Evolutionary conservation across 2,329 filamentous ascomycete genomes (phyloP), one percentile per base, ranked within the genome.

Genomic region (Ascochyta rabiei): DNA sequence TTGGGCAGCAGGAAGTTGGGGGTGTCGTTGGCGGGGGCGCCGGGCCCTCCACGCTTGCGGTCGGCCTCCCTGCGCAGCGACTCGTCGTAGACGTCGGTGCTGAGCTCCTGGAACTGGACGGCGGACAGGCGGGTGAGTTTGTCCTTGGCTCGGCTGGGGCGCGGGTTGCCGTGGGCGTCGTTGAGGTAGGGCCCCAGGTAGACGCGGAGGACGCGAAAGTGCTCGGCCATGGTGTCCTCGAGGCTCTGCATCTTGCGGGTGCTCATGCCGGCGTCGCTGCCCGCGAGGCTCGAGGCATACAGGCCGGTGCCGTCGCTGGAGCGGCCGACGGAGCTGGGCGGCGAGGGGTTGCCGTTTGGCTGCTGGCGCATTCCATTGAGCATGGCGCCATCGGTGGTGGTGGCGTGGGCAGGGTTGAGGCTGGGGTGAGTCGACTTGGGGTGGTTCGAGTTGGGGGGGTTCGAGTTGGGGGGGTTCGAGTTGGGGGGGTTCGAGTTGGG

Each of bases 21-120:
- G 61, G 68, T 75, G 42, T 72, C 67, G 64, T 75, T 78, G 41
- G 76, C 75, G 26, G 78, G 78, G 41, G 82, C 82, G 46, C 82
- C 69, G 19, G 72, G 72, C n/a, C 78, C 77, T 26, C 77, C 75
- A 45, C 75, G 71, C 53, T 73, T 71, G 33, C 79, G 76, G 46
- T 81, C 82, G 62, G 89, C 85, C 75, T 98, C 93, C 61, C 95
- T 86, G 56, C 95, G 88, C 64, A 96, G 82, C 62, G 98, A 82
- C 78, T 99, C 95, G 76, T 99, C 95, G 77, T 90, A 98, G 35
- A 99, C 93, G 77, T 99, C 95, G 53, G 93, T 98, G 77, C 93
- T 97, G 59, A 99, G 84, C 78, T 99, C 95, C 76, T 96, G 91
- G 75, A 99, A 98, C 75, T 99, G 95, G 24, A 96, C 91, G 1